A percentile compares a stretch with the other conserved stretches of the same genome.
Conservation (phyloP, 192 early-diverging fungal species). For the Linnemannia zychae region DNA sequence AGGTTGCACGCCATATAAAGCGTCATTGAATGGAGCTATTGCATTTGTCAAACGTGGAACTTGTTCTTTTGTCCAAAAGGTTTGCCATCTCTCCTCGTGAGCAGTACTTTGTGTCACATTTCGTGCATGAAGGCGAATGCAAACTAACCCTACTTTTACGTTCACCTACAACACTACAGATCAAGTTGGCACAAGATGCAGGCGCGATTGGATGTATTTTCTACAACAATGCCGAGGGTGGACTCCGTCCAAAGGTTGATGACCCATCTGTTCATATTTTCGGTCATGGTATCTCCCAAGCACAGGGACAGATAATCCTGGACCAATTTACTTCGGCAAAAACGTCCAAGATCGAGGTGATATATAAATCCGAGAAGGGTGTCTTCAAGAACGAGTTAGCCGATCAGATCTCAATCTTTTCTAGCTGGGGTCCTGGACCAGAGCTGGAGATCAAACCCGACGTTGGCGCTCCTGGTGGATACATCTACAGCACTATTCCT, state of each 20-base stretch:
- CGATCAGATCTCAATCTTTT: slow-evolving; percentile 78
- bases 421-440: slow-evolving; percentile 78
- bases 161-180: neutral
- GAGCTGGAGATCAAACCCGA: slow-evolving; percentile 77
- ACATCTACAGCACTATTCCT: slow-evolving; percentile 73
- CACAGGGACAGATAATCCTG: slow-evolving; percentile 62
- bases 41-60: slow-evolving; percentile 74
- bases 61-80: slow-evolving; percentile 68
- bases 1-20: slow-evolving; percentile 26
- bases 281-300: slow-evolving; percentile 66
- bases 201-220: slow-evolving; percentile 78
- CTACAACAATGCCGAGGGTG: slow-evolving; percentile 63
- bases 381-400: slow-evolving; percentile 62
- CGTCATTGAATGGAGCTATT: slow-evolving; percentile 59
- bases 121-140: neutral
- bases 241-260: slow-evolving; percentile 15
- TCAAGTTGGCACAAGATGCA: slow-evolving; percentile 58
- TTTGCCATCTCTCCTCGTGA: neutral
- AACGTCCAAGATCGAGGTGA: slow-evolving; percentile 16
- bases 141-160: neutral
- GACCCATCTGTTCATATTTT: slow-evolving; percentile 64
- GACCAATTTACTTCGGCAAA: slow-evolving; percentile 52
- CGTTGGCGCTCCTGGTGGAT: slow-evolving; percentile 70
- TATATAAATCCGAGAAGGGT: slow-evolving; percentile 33
- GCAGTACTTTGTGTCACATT: neutral